phyloP scores from a whole-genome alignment of 1,284 basidiomycete genomes.

The Ceratobasidium sp. region DNA sequence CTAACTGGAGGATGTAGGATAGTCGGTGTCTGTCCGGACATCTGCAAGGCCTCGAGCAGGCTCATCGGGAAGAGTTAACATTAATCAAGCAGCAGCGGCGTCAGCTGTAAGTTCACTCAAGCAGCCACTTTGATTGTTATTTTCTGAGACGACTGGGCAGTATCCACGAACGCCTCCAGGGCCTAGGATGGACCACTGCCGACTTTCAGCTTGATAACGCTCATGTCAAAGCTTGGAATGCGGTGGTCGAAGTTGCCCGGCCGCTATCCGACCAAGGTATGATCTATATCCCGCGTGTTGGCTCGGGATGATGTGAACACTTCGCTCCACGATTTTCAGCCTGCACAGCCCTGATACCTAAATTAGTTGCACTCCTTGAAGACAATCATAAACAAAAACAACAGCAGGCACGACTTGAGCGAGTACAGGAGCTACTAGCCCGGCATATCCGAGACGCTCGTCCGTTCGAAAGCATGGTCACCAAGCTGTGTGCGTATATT shows the following conservation, averaged over 20 bases:
- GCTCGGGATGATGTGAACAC: too few species aligned
- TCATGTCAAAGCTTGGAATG: slow-evolving; percentile 9
- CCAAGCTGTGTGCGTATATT: not conserved
- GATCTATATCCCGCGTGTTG: not conserved
- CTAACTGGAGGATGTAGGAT: not conserved
- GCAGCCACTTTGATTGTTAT: not conserved
- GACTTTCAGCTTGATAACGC: not conserved
- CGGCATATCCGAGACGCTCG: not conserved
- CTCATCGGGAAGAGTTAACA: not conserved
- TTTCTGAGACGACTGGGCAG: not conserved
- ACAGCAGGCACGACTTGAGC: not conserved
- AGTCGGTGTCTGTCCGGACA: not conserved
- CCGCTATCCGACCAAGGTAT: slow-evolving; percentile 8
- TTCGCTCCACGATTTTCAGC: not conserved
- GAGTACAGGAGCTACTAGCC: not conserved
- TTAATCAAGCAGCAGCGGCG: not conserved
- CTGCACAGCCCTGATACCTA: slow-evolving; percentile 12
- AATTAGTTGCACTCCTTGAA: not conserved
- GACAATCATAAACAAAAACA: not conserved
- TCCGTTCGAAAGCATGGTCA: not conserved
- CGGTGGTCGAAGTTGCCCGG: not conserved
- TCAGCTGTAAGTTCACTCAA: not conserved
- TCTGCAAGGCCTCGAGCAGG: not conserved
- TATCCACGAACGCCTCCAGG: not conserved
- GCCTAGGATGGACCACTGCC: not conserved